Percentiles rank a stretch among this genome's conserved stretches.
Conservation (phyloP, 306 rosid species). For the Trichosanthes cucumerina region DNA sequence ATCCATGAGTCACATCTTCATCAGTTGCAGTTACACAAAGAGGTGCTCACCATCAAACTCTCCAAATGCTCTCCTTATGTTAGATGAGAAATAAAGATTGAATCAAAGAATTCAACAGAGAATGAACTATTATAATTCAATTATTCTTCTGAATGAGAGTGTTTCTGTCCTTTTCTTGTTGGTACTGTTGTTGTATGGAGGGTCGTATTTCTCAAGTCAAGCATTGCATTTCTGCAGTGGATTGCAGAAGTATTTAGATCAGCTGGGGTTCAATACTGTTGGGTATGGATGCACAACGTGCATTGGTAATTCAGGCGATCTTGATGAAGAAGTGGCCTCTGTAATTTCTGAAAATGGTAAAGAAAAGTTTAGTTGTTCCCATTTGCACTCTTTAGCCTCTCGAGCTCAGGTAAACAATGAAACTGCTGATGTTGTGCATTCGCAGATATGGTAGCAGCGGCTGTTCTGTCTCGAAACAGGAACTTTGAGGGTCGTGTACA, state of each 20-base stretch:
- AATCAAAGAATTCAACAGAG: neutral
- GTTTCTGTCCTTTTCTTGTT: neutral
- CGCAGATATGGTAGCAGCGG: neutral
- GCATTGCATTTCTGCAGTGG: conserved; percentile 32
- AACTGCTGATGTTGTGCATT: neutral
- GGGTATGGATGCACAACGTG: conserved; percentile 98
- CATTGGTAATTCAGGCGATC: conserved; percentile 88
- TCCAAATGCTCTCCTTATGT: neutral
- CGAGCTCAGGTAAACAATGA: neutral
- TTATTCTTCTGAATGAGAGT: neutral
- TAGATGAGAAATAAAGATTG: neutral
- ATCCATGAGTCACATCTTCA: too few species aligned
- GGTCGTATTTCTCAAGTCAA: neutral
- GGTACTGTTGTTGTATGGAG: neutral
- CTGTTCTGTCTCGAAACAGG: neutral
- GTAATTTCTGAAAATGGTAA: conserved; percentile 70
- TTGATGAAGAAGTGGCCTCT: conserved; percentile 69
- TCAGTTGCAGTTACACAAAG: too few species aligned
- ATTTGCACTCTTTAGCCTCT: neutral
- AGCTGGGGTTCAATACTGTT: conserved; percentile 74
- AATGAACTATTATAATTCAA: neutral
- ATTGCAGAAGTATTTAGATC: conserved; percentile 72
- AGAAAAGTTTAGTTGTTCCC: neutral
- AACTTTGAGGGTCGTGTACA: neutral
- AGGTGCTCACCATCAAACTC: conserved; percentile 35